Conservation (phyloP, 306 rosid genomes). For the Lathyrus sativus region DNA sequence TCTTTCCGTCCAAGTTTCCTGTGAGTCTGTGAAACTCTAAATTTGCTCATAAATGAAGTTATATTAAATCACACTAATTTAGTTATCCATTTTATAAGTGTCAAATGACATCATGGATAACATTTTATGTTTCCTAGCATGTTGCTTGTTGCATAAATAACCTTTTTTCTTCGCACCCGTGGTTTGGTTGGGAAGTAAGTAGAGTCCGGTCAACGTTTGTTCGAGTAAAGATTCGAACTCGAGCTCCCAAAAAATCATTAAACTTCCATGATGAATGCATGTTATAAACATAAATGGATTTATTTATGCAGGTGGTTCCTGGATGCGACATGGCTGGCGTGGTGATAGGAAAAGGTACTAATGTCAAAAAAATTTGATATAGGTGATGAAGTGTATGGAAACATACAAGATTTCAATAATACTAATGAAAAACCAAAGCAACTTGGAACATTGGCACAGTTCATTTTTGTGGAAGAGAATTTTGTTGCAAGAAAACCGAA, state of each 20-base stretch:
- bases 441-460: slow-evolving; percentile 51
- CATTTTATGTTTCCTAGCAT: neutral
- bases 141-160: slow-evolving; percentile 3
- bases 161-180: neutral
- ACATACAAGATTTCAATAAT: slow-evolving; percentile 50
- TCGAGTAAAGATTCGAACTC: too few relatives aligned
- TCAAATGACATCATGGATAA: neutral
- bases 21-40: slow-evolving; percentile 37
- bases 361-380: slow-evolving; percentile 36
- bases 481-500: slow-evolving; percentile 44
- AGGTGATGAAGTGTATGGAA: slow-evolving; percentile 52
- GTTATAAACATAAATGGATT: neutral
- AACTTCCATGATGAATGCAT: too few relatives aligned
- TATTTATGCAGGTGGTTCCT: slow-evolving; percentile 45
- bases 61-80: neutral
- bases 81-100: neutral
- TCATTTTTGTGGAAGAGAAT: slow-evolving; percentile 46
- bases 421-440: slow-evolving; percentile 36
- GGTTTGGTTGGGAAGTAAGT: too few relatives aligned
- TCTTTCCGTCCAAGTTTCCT: slow-evolving; percentile 43
- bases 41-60: neutral
- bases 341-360: slow-evolving; percentile 38
- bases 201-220: too few relatives aligned
- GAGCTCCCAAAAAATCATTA: too few relatives aligned
- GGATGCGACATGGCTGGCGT: slow-evolving; percentile 58